Evolutionary conservation across 441 rosid genomes (phyloP).

Genomic region (Pelargonium citronellum): DNA sequence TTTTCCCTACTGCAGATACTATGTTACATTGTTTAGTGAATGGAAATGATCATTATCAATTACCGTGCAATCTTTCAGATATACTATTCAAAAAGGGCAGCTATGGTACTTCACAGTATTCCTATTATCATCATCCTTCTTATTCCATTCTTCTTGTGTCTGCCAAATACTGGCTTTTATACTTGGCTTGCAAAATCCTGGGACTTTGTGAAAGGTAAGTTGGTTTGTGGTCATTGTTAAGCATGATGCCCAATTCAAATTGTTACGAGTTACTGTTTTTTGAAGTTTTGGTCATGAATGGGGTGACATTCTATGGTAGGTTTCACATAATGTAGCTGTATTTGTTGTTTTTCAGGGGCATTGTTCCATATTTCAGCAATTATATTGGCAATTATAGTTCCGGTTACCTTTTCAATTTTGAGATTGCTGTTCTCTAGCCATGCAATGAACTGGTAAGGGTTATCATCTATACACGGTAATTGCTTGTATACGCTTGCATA

Average conservation of each 20-base stretch:
- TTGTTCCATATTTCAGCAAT: slow-evolving; percentile 60
- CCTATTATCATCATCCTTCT: slow-evolving; percentile 57
- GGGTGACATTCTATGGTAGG: slow-evolving; percentile 10
- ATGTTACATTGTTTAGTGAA: neutral
- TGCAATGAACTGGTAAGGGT: slow-evolving; percentile 86
- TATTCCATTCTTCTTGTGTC: slow-evolving; percentile 56
- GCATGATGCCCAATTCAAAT: slow-evolving; percentile 1
- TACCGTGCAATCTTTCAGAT: slow-evolving; percentile 46
- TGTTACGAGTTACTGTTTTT: neutral
- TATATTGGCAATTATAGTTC: slow-evolving; percentile 63
- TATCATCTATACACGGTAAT: slow-evolving; percentile 16
- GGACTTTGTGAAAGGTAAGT: slow-evolving; percentile 71
- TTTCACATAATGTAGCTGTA: slow-evolving; percentile 16
- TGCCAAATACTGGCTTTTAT: slow-evolving; percentile 38
- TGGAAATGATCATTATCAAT: slow-evolving; percentile 14
- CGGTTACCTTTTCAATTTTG: slow-evolving; percentile 60
- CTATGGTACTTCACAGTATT: slow-evolving; percentile 63
- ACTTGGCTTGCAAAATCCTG: slow-evolving; percentile 45
- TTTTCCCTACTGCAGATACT: slow-evolving; percentile 4
- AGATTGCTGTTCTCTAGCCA: slow-evolving; percentile 58
- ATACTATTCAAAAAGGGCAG: slow-evolving; percentile 65
- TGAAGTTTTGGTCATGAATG: slow-evolving; percentile 7
- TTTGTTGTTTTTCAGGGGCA: slow-evolving; percentile 44
- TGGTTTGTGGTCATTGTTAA: slow-evolving; percentile 12
- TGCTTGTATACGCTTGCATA: neutral